Conservation (phyloP, 495 filamentous ascomycete species). For the Penicillium coffeae region DNA sequence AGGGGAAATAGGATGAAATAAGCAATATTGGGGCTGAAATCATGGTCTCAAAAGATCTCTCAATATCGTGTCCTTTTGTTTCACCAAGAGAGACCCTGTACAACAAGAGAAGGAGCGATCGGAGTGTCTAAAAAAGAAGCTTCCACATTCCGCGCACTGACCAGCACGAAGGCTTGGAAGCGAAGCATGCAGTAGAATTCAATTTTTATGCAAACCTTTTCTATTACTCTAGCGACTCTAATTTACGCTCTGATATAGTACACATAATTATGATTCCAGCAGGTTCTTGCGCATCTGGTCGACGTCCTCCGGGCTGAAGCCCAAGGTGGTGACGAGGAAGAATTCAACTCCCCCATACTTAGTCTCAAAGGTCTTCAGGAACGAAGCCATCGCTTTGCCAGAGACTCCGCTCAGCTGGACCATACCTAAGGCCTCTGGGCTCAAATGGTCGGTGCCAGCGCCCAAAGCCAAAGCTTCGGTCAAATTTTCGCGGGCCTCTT, state of each 20-base stretch:
- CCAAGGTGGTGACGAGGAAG: slow-evolving; percentile 20
- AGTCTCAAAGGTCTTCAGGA: slow-evolving; percentile 25
- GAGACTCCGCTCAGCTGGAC: slow-evolving; percentile 26
- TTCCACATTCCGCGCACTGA: neutral
- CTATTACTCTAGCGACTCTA: neutral
- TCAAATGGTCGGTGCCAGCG: slow-evolving; percentile 18
- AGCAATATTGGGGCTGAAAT: too few relatives aligned
- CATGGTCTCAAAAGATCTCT: too few relatives aligned
- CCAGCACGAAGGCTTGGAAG: neutral
- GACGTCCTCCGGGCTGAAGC: slow-evolving; percentile 13
- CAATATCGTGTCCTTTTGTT: too few relatives aligned
- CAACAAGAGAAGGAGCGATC: neutral
- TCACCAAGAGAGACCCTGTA: too few relatives aligned
- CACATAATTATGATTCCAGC: neutral
- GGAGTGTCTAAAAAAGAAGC: neutral
- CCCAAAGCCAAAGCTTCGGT: slow-evolving; percentile 15
- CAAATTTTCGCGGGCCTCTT: slow-evolving; percentile 23
- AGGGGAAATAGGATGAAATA: too few relatives aligned
- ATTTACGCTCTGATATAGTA: neutral
- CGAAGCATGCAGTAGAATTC: too few relatives aligned
- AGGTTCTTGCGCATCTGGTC: slow-evolving; percentile 18
- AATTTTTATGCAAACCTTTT: too few relatives aligned
- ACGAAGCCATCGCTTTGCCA: slow-evolving; percentile 24
- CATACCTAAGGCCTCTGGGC: slow-evolving; percentile 23
- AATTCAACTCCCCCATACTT: slow-evolving; percentile 20